Base-by-base conservation (phyloP, 2,329 filamentous ascomycete species). In the Gaeumannomyces tritici region DNA sequence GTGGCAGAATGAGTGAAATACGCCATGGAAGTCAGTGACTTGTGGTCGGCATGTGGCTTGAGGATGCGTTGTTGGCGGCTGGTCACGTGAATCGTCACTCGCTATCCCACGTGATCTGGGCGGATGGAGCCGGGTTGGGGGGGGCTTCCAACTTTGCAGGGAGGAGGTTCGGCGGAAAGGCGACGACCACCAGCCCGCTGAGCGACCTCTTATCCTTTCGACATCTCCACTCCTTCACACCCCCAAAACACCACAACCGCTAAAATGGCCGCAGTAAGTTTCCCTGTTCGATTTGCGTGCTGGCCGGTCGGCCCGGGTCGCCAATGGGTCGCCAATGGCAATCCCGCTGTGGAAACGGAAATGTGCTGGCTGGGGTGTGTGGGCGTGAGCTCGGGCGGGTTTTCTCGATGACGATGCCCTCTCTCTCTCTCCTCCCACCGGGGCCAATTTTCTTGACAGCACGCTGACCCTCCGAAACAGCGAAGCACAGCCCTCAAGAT, bases 401-500 rank as follows among this genome's bases (percentile, higher is more conserved):
- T n/a, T n/a, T n/a, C n/a, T n/a, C n/a, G n/a, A n/a, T n/a, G n/a
- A n/a, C n/a, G n/a, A n/a, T n/a, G 21, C 65, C 27, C 4, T 62
- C 60, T 57, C 63, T 64, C 65, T 58, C 66, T 28, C 35, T 59
- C n/a, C 29, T 61, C 28, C n/a, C 9, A 24, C 5, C 18, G 3
- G 27, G n/a, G n/a, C n/a, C n/a, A n/a, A n/a, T n/a, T n/a, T n/a
- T n/a, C n/a, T n/a, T n/a, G n/a, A n/a, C n/a, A n/a, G n/a, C n/a
- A n/a, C n/a, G 31, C 31, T 33, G 31, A 33, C 31, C 8, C 3
- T 33, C 12, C 4, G 26, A 56, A 55, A 55, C 33, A 98, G 93
- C 90, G 92, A 86, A 96, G 91, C 86, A 93, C 93, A 84, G 93
- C 93, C 80, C 87, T 96, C 80, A 99, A 98, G 87, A 87, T 99